Conservation (phyloP, 1,284 basidiomycete genomes). For the Volvariella surrecta region DNA sequence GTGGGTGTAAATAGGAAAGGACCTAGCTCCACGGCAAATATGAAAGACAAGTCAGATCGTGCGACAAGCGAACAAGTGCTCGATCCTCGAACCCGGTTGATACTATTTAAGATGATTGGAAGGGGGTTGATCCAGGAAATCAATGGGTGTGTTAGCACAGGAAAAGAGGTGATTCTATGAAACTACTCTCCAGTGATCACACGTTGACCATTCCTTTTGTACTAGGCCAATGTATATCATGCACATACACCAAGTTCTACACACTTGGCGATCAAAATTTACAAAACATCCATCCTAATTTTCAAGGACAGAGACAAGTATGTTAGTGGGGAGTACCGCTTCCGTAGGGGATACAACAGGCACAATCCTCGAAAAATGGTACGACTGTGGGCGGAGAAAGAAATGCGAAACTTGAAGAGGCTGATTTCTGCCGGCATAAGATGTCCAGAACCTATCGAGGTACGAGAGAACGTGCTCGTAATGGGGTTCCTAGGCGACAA, state of each 20-base stretch:
- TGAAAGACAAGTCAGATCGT: constrained; percentile 90
- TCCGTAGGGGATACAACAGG: constrained; percentile 86
- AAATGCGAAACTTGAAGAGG: constrained; percentile 92
- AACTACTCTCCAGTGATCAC: background rate
- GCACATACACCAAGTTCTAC: constrained; percentile 55
- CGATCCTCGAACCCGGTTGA: constrained; percentile 84
- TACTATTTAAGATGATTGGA: constrained; percentile 91
- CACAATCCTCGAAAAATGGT: constrained; percentile 99
- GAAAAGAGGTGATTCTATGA: constrained; percentile 74
- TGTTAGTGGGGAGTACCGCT: constrained; percentile 88
- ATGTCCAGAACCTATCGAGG: constrained; percentile 87
- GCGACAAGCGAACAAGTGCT: constrained; percentile 94
- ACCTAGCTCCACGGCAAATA: constrained; percentile 74
- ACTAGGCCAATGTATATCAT: constrained; percentile 90
- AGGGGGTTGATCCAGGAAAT: constrained; percentile 80
- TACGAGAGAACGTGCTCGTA: constrained; percentile 93
- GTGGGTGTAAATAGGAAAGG: constrained; percentile 86
- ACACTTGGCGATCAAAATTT: constrained; percentile 92
- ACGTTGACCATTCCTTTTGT: background rate
- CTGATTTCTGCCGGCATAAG: constrained; percentile 76
- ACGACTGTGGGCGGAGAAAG: constrained; percentile 97
- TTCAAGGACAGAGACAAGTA: constrained; percentile 98
- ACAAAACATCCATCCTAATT: constrained; percentile 95
- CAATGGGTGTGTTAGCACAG: constrained; percentile 91
- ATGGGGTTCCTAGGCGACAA: constrained; percentile 89